Conservation (phyloP, 352 stramenopile genomes). For the Phytophthora citricola region DNA sequence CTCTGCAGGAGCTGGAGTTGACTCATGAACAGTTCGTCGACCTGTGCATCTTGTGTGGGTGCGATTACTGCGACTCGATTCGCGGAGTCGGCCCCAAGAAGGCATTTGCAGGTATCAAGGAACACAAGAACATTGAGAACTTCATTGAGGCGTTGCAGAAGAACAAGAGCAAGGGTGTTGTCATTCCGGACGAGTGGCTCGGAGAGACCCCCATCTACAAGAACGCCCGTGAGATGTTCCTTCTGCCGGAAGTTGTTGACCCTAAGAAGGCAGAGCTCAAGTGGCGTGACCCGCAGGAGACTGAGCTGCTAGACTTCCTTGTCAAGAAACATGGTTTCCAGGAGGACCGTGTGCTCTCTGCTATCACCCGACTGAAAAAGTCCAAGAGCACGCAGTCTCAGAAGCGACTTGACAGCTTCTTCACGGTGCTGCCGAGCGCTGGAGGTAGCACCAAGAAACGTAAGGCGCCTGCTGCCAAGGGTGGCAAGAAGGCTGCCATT, state of each 20-base stretch:
- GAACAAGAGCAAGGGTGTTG: slow-evolving; percentile 81
- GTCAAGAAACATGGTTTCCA: slow-evolving; percentile 98
- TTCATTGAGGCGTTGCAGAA: slow-evolving; percentile 93
- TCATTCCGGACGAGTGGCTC: slow-evolving; percentile 87
- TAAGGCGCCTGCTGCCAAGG: slow-evolving; percentile 54
- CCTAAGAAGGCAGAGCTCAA: slow-evolving; percentile 90
- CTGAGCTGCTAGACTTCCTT: slow-evolving; percentile 93
- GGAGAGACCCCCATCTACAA: slow-evolving; percentile 93
- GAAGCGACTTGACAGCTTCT: slow-evolving; percentile 97
- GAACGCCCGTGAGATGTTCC: slow-evolving; percentile 94
- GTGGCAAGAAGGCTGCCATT: slow-evolving; percentile 31
- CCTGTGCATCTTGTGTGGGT: slow-evolving; percentile 98
- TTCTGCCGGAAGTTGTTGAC: slow-evolving; percentile 74
- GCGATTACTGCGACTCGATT: slow-evolving; percentile 99
- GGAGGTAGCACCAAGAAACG: slow-evolving; percentile 58
- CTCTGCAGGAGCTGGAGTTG: slow-evolving; percentile 94
- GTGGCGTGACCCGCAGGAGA: slow-evolving; percentile 93
- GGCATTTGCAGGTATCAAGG: slow-evolving; percentile 96
- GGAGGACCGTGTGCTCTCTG: slow-evolving; percentile 90
- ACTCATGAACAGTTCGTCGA: slow-evolving; percentile 98
- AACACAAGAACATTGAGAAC: slow-evolving; percentile 96
- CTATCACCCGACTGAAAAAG: slow-evolving; percentile 97
- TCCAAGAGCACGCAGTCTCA: slow-evolving; percentile 95
- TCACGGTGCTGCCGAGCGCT: slow-evolving; percentile 82
- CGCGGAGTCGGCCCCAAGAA: slow-evolving; percentile 98